phyloP scores from a whole-genome alignment of 2,329 filamentous ascomycete genomes.

The Diaporthe sp. region DNA sequence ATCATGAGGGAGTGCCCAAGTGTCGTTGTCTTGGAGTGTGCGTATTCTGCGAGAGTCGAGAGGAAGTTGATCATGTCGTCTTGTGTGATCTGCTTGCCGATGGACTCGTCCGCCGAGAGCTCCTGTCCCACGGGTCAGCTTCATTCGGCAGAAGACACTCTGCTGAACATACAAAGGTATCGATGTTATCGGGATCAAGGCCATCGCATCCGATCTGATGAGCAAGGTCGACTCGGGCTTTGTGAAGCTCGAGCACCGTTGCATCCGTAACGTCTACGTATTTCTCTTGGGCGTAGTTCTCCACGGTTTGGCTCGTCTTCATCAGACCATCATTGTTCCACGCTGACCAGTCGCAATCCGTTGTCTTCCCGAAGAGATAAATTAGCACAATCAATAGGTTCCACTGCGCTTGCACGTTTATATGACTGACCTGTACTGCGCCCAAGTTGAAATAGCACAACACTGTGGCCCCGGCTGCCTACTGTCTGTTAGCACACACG shows the following conservation, averaged over 20 bases:
- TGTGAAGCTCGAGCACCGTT: constrained; percentile 17
- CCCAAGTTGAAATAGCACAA: constrained; percentile 37
- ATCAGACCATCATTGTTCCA: constrained; percentile 30
- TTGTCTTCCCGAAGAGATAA: neutral
- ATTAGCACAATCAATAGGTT: neutral
- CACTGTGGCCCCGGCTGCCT: constrained; percentile 28
- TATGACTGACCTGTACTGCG: constrained; percentile 23
- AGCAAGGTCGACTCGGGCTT: constrained; percentile 35
- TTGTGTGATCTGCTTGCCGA: constrained; percentile 36
- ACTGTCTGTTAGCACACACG: neutral
- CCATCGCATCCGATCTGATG: constrained; percentile 37
- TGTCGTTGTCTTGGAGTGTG: constrained; percentile 33
- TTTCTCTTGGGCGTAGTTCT: constrained; percentile 30
- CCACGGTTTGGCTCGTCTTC: constrained; percentile 15
- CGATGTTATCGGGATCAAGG: constrained; percentile 36
- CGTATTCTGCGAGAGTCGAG: constrained; percentile 17
- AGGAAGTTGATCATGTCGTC: constrained; percentile 36
- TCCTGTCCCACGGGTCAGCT: constrained; percentile 8
- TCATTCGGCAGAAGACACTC: neutral
- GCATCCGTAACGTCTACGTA: constrained; percentile 34
- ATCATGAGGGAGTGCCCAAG: constrained; percentile 34
- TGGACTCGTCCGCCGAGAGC: constrained; percentile 25
- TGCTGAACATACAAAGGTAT: constrained; percentile 29
- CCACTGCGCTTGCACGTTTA: neutral
- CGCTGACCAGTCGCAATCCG: constrained; percentile 30